A percentile compares a stretch with the other conserved stretches of the same genome.
Conservation (phyloP, 768 basidiomycete species). For the Boletus reticulatus region DNA sequence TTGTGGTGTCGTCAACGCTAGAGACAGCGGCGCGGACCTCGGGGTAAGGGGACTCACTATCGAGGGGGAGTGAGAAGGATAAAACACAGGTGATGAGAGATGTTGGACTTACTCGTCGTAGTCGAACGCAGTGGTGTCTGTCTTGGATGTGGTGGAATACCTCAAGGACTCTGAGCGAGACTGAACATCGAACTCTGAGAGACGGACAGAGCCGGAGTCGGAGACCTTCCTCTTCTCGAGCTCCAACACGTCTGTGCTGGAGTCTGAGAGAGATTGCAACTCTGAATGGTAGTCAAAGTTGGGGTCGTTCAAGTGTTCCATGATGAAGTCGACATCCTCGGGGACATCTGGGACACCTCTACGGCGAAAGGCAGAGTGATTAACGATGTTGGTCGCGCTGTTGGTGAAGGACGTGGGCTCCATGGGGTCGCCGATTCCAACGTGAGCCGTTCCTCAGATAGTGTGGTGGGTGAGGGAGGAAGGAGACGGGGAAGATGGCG, state of each 20-base stretch:
- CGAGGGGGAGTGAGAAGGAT: conserved; percentile 1
- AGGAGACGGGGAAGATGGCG: conserved; percentile 11
- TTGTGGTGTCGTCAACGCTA: conserved; percentile 73
- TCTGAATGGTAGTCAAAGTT: conserved; percentile 59
- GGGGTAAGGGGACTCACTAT: conserved; percentile 83
- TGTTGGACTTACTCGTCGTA: conserved; percentile 65
- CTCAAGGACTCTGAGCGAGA: conserved; percentile 38
- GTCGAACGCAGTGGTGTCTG: conserved; percentile 45
- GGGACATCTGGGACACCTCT: conserved; percentile 73
- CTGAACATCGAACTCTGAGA: conserved; percentile 52
- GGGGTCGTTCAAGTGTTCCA: conserved; percentile 80
- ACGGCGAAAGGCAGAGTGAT: conserved; percentile 35
- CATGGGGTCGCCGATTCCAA: conserved; percentile 38
- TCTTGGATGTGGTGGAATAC: conserved; percentile 31
- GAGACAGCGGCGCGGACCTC: conserved; percentile 86
- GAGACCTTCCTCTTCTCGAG: conserved; percentile 41
- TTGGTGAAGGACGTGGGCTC: conserved; percentile 39
- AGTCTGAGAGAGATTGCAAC: conserved; percentile 33
- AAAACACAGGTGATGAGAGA: background rate
- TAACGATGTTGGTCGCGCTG: conserved; percentile 39
- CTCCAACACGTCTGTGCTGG: conserved; percentile 38
- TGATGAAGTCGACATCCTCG: conserved; percentile 67
- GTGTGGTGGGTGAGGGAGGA: conserved; percentile 16
- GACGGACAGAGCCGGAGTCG: conserved; percentile 43
- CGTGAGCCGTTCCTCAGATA: conserved; percentile 17